phyloP scores from a whole-genome alignment of 2,329 filamentous ascomycete genomes.

The Fusarium sp. region DNA sequence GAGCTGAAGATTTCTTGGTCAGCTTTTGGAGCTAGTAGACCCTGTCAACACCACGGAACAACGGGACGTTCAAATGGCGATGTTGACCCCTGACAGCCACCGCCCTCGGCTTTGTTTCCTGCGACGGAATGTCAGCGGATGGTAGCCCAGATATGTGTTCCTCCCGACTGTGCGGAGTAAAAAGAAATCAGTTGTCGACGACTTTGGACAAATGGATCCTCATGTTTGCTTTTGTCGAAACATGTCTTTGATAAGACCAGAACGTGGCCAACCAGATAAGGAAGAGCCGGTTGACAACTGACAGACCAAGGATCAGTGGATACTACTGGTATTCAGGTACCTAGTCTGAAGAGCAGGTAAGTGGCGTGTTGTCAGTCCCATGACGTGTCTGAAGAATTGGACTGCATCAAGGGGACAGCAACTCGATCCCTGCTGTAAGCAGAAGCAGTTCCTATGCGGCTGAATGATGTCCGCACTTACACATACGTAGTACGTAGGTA shows the following conservation, averaged over 20 bases:
- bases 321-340: neutral
- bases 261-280: conserved; percentile 13
- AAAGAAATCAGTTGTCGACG: neutral
- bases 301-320: conserved; percentile 5
- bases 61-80: conserved; percentile 13
- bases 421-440: neutral
- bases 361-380: neutral
- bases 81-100: conserved; percentile 9
- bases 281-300: conserved; percentile 5
- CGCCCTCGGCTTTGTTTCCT: conserved; percentile 16
- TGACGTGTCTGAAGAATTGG: neutral
- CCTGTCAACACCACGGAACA: conserved; percentile 2
- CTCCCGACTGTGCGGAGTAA: neutral
- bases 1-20: neutral
- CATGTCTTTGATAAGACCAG: conserved; percentile 4
- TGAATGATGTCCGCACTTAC: neutral
- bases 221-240: conserved; percentile 25
- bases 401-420: neutral
- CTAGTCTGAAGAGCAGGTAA: neutral
- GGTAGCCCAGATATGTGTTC: conserved; percentile 9
- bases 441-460: neutral
- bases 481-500: too few relatives aligned
- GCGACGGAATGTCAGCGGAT: conserved; percentile 17
- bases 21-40: conserved; percentile 14
- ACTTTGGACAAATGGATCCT: neutral